Evolutionary conservation across 108 stramenopile species (phyloP).

Genomic region (Cyclotella cryptica): DNA sequence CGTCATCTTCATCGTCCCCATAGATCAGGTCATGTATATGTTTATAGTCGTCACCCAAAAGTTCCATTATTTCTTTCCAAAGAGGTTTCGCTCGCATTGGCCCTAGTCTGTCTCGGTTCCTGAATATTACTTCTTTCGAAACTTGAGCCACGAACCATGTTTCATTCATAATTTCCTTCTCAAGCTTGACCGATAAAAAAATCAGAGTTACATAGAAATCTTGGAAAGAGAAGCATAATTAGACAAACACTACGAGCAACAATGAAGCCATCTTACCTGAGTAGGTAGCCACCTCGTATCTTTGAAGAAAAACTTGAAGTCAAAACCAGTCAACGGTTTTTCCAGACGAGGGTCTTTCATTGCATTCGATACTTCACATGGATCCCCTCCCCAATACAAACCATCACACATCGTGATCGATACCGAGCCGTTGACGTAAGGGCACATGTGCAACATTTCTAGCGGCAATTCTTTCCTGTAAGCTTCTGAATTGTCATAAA

Average conservation of each 20-base stretch:
- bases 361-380: slow-evolving; percentile 76
- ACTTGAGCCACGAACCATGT: slow-evolving; percentile 67
- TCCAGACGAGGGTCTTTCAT: slow-evolving; percentile 68
- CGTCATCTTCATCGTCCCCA: slow-evolving; percentile 39
- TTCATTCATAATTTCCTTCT: slow-evolving; percentile 68
- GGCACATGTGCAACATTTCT: slow-evolving; percentile 77
- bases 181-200: no score
- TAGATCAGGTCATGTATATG: slow-evolving; percentile 69
- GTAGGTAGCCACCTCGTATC: slow-evolving; percentile 69
- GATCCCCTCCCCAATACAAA: slow-evolving; percentile 85
- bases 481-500: slow-evolving; percentile 26
- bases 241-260: background rate
- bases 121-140: slow-evolving; percentile 71
- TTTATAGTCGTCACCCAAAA: slow-evolving; percentile 77
- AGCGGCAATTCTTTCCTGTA: slow-evolving; percentile 43
- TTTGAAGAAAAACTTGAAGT: slow-evolving; percentile 91
- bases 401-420: slow-evolving; percentile 73
- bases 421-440: slow-evolving; percentile 65
- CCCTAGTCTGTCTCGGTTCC: slow-evolving; percentile 80
- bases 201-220: no score
- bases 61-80: slow-evolving; percentile 88
- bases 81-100: slow-evolving; percentile 82
- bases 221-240: no score
- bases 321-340: slow-evolving; percentile 74
- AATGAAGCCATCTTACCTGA: slow-evolving; percentile 30